phyloP scores from a whole-genome alignment of 805 yeast species.

The Cyberlindnera xishuangbannaensis region DNA sequence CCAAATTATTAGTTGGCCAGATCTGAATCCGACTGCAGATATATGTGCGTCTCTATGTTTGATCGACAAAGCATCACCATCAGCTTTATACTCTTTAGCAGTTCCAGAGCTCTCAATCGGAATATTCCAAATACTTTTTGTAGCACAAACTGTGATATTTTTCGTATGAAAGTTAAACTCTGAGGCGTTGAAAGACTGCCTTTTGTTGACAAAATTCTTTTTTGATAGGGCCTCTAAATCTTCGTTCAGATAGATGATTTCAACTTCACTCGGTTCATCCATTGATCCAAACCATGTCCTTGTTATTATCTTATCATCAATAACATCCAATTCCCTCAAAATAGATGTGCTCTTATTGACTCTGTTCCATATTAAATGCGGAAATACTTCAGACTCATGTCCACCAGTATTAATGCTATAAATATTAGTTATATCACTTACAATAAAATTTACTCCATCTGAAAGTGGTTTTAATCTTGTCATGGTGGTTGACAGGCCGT shows the following conservation, averaged over 20 bases:
- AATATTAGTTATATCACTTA: slow-evolving; percentile 10
- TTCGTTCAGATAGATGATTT: slow-evolving; percentile 2
- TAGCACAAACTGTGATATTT: slow-evolving; percentile 7
- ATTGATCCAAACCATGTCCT: slow-evolving; percentile 21
- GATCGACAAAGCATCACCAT: slow-evolving; percentile 17
- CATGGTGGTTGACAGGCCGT: slow-evolving; percentile 4
- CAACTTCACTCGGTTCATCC: slow-evolving; percentile 20
- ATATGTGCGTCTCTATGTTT: slow-evolving; percentile 6
- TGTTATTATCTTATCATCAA: not conserved
- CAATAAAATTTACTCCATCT: not conserved
- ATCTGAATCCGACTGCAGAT: slow-evolving; percentile 17
- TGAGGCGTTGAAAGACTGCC: slow-evolving; percentile 13
- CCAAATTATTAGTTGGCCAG: slow-evolving; percentile 13
- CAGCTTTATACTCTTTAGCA: not conserved
- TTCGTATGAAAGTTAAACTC: slow-evolving; percentile 1
- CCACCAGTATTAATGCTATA: slow-evolving; percentile 1
- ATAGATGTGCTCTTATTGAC: slow-evolving; percentile 12
- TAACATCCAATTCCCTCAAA: slow-evolving; percentile 4
- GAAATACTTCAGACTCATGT: not conserved
- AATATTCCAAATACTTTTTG: slow-evolving; percentile 1
- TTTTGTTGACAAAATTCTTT: slow-evolving; percentile 1
- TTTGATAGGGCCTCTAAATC: slow-evolving; percentile 3
- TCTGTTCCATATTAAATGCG: slow-evolving; percentile 5
- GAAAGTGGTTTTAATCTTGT: not conserved
- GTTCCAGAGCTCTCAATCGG: not conserved